A percentile compares a stretch with the other conserved stretches of the same genome.
phyloP scores from a whole-genome alignment of 306 rosid genomes.

The Glycine latifolia region DNA sequence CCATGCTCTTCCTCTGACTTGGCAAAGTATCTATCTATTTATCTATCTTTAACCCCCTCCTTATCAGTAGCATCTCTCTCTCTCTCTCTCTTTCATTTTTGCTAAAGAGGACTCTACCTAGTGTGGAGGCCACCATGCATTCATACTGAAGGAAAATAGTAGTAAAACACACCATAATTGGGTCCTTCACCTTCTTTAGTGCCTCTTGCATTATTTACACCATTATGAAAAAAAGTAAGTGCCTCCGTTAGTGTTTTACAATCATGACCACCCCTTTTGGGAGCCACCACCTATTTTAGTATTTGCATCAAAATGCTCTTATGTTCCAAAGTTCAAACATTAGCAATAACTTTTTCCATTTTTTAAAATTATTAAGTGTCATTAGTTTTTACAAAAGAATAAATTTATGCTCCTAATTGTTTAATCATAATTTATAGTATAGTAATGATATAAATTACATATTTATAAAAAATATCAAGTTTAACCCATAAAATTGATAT shows the following conservation, averaged over 20 bases:
- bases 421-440: no score
- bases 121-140: constrained; percentile 45
- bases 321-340: background rate
- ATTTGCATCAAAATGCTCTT: background rate
- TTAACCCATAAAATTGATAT: no score
- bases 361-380: no score
- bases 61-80: no score
- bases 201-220: constrained; percentile 42
- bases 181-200: constrained; percentile 41
- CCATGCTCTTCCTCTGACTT: no score
- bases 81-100: no score
- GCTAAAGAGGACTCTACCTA: background rate
- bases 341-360: background rate
- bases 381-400: no score
- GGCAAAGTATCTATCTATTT: no score
- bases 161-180: constrained; percentile 25
- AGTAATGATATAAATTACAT: no score
- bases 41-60: no score
- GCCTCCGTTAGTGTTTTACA: constrained; percentile 40
- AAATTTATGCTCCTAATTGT: no score
- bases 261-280: constrained; percentile 36
- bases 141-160: constrained; percentile 20
- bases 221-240: constrained; percentile 37
- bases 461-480: no score
- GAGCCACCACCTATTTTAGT: constrained; percentile 36